A percentile compares a stretch with the other conserved stretches of the same genome.
phyloP scores from a whole-genome alignment of 768 basidiomycete genomes.

The Lentinula sp. region DNA sequence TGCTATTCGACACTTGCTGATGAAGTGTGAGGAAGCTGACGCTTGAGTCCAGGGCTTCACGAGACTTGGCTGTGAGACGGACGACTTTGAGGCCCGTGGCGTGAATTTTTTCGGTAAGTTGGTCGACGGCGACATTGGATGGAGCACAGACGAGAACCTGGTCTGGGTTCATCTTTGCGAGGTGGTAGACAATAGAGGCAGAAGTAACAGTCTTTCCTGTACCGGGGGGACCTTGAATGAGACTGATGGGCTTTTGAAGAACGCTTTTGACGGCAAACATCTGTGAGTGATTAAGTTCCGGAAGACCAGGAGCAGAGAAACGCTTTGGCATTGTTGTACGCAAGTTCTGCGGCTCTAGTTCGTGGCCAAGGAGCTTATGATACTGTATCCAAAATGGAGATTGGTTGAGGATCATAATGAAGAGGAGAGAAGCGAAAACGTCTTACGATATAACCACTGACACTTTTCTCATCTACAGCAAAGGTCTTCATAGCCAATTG shows the following conservation, averaged over 20 bases:
- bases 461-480: constrained; percentile 98
- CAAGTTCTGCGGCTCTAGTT: constrained; percentile 89
- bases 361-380: constrained; percentile 97
- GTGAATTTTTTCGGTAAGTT: constrained; percentile 98
- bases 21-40: constrained; percentile 92
- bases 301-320: constrained; percentile 95
- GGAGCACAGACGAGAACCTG: constrained; percentile 99
- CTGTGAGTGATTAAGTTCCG: constrained; percentile 98
- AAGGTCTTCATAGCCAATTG: constrained; percentile 99
- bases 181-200: constrained; percentile 96
- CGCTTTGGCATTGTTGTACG: constrained; percentile 94
- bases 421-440: not conserved
- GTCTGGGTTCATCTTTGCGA: constrained; percentile 99
- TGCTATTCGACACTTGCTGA: constrained; percentile 95
- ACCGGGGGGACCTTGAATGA: constrained; percentile 98
- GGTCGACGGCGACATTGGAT: constrained; percentile 98
- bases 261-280: constrained; percentile 99
- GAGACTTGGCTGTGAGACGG: constrained; percentile 94
- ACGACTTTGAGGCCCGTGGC: constrained; percentile 98
- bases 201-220: constrained; percentile 99
- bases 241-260: constrained; percentile 92
- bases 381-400: no score
- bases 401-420: not conserved
- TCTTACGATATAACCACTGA: constrained; percentile 94
- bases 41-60: constrained; percentile 96